Evolutionary conservation across 805 yeast species (phyloP).

Genomic region (Blastobotrys attinorum): DNA sequence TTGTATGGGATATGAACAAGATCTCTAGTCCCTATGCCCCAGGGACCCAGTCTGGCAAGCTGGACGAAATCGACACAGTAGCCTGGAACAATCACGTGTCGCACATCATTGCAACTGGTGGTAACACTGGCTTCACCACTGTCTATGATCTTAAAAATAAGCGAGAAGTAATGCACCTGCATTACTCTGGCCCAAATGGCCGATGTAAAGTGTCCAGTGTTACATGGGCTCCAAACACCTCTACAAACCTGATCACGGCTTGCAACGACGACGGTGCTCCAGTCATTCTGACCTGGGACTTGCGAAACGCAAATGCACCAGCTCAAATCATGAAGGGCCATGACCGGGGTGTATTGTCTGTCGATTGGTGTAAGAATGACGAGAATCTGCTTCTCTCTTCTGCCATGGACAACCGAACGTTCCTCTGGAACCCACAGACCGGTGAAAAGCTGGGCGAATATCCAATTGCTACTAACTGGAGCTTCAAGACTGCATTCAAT

Average conservation of each 20-base stretch:
- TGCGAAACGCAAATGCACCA: conserved; percentile 90
- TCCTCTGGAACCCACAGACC: conserved; percentile 81
- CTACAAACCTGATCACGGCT: conserved; percentile 83
- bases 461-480: conserved; percentile 92
- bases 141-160: conserved; percentile 89
- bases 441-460: conserved; percentile 74
- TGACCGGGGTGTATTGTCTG: conserved; percentile 74
- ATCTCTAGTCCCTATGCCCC: conserved; percentile 38
- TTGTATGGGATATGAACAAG: conserved; percentile 79
- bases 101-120: conserved; percentile 87
- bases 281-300: conserved; percentile 82
- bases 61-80: conserved; percentile 71
- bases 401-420: conserved; percentile 83
- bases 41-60: conserved; percentile 49
- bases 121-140: conserved; percentile 76
- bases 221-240: conserved; percentile 90
- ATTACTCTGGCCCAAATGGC: conserved; percentile 44
- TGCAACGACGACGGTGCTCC: conserved; percentile 76
- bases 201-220: conserved; percentile 72
- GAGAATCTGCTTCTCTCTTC: conserved; percentile 72
- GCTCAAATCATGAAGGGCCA: conserved; percentile 71
- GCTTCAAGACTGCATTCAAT: conserved; percentile 81
- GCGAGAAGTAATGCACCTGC: conserved; percentile 80
- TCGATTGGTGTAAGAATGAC: conserved; percentile 92
- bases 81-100: conserved; percentile 83